phyloP scores from a whole-genome alignment of 192 early-diverging fungal species.

The Rhizoclosmatium sp. region DNA sequence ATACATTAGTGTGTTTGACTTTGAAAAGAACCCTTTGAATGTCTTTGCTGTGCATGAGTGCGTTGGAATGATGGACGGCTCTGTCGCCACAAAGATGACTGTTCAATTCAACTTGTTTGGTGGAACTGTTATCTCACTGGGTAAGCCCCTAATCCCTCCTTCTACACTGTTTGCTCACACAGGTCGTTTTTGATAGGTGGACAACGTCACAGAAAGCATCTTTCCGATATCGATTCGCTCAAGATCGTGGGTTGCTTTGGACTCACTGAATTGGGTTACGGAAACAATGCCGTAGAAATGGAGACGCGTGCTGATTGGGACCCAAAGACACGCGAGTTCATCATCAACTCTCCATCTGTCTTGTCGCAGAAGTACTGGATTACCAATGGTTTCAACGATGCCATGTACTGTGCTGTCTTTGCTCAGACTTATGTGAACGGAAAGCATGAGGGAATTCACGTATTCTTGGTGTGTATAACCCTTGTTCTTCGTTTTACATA shows the following conservation, averaged over 20 bases:
- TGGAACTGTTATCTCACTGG: conserved; percentile 36
- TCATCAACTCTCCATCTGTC: conserved; percentile 77
- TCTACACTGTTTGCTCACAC: conserved; percentile 20
- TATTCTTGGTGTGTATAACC: conserved; percentile 14
- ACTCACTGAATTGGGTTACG: conserved; percentile 80
- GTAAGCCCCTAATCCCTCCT: neutral
- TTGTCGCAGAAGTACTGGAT: conserved; percentile 85
- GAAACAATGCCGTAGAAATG: conserved; percentile 86
- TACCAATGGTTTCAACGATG: conserved; percentile 78
- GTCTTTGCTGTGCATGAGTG: conserved; percentile 76
- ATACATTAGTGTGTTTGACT: conserved; percentile 72
- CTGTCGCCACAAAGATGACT: conserved; percentile 75
- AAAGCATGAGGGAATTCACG: conserved; percentile 78
- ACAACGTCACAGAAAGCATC: conserved; percentile 70
- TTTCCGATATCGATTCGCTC: conserved; percentile 71
- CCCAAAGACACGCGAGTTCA: conserved; percentile 68
- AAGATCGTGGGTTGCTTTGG: conserved; percentile 77
- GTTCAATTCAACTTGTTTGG: conserved; percentile 76
- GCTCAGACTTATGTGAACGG: conserved; percentile 76
- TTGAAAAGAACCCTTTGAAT: conserved; percentile 75
- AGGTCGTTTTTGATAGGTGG: conserved; percentile 78
- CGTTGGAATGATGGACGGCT: conserved; percentile 75
- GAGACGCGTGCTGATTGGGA: conserved; percentile 71
- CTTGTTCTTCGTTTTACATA: too few relatives aligned
- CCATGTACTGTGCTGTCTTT: conserved; percentile 77